Percentiles rank a stretch among this genome's conserved stretches.
These are phyloP conservation scores for Termitomyces sp. DNA, from an alignment of 768 basidiomycete genomes.

Conservation along the genomic window DNA sequence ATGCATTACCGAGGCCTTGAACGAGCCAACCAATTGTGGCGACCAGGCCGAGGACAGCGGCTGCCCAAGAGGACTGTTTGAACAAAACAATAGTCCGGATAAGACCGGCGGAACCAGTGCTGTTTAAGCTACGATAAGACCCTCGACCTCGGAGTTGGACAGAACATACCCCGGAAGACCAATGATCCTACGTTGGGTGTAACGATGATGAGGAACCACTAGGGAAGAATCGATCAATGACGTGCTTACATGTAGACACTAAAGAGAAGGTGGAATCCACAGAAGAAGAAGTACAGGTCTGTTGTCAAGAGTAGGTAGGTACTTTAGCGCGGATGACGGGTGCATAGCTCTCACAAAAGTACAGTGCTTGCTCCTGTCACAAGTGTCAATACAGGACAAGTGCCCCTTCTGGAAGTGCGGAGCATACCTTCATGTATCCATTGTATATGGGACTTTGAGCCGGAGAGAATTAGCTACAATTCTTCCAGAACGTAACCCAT, in stretches of 20 bases:
- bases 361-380: conserved; percentile 82
- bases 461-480: not conserved
- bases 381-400: conserved; percentile 14
- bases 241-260: conserved; percentile 82
- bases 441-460: conserved; percentile 85
- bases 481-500: not conserved
- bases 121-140: conserved; percentile 22
- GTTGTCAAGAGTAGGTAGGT: conserved; percentile 22
- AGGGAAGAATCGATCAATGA: conserved; percentile 13
- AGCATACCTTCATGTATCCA: conserved; percentile 87
- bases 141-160: conserved; percentile 31
- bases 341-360: conserved; percentile 67
- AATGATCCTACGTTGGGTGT: conserved; percentile 68
- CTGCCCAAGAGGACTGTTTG: conserved; percentile 59
- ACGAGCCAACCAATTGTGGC: conserved; percentile 84
- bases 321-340: conserved; percentile 18
- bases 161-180: conserved; percentile 75
- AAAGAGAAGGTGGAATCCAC: conserved; percentile 91
- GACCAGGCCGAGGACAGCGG: conserved; percentile 76
- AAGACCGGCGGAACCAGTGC: conserved; percentile 92
- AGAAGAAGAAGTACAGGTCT: conserved; percentile 98
- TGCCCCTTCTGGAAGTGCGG: conserved; percentile 7
- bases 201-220: conserved; percentile 20
- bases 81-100: conserved; percentile 90
- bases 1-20: conserved; percentile 78